Base-by-base conservation (phyloP, 345 rosid species). In the Iberis pinnata region DNA sequence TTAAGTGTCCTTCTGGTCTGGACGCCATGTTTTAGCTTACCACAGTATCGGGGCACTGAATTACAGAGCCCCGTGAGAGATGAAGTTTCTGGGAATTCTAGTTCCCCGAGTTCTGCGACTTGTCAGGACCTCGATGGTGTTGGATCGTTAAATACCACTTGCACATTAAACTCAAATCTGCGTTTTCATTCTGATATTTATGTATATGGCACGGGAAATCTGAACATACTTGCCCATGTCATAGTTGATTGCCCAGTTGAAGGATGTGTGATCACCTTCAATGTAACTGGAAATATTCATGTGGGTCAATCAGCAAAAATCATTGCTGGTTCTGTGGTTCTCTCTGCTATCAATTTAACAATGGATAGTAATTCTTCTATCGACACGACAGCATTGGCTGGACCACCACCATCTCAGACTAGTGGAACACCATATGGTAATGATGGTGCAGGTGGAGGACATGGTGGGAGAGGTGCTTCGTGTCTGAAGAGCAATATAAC, bases 361-460 rank as follows among this genome's bases (percentile, higher is more conserved):
- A 47, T 90, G 73, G 92, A 72, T 19, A 38, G 58, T 33, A 60
- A 69, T 56, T 82, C 98, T 10, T 80, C 80, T 15, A 74, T 90
- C 37, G 78, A 87, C 57, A 75, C 98, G 26, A 78, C 96, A 51
- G 80, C 79, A 27, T 63, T 90, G 65, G 95, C 82, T 48, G 98
- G 96, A 41, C 40, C 73, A 25, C 95, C 98, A 7, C 98, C 98
- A 56, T 71, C 98, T 52, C 98, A 84, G 74, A 87, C 98, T 51
- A 87, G 96, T 69, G 98, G 98, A 19, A 82, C 96, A 15, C 96
- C 98, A 0, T 58, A 64, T 60, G 96, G 86, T 18, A 60, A 38
- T 64, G 96, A 84, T 52, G 95, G 98, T 54, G 89, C 89, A 14
- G 98, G 96, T 73, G 98, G 98, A 61, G 98, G 96, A 15, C 98